Evolutionary conservation across 75 land plant species (phyloP).

Genomic region (Pseudotsuga menziesii): DNA sequence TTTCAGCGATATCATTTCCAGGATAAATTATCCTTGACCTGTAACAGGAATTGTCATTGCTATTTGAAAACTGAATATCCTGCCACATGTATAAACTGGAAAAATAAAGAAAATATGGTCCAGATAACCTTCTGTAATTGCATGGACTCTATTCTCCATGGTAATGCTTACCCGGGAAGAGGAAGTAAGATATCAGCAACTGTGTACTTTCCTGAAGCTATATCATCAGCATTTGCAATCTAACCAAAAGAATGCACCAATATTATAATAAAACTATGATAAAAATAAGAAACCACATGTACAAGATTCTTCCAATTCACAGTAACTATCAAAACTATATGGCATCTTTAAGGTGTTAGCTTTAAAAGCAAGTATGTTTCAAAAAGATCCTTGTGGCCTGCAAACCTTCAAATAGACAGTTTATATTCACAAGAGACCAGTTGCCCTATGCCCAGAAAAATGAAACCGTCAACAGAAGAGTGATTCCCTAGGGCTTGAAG

Average conservation of each 20-base stretch:
- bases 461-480: too few relatives aligned
- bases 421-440: background rate
- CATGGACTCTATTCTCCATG: background rate
- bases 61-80: background rate
- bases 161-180: constrained; percentile 74
- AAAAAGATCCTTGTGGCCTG: background rate
- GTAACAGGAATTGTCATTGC: constrained; percentile 7
- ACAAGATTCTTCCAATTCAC: background rate
- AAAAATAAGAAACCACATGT: background rate
- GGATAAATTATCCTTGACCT: constrained; percentile 75
- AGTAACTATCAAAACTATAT: background rate
- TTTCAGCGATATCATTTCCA: constrained; percentile 56
- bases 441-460: background rate
- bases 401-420: background rate
- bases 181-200: constrained; percentile 82
- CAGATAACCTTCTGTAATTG: constrained; percentile 1
- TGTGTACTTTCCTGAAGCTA: constrained; percentile 39
- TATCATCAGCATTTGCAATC: constrained; percentile 63
- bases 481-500: too few relatives aligned
- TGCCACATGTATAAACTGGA: constrained; percentile 5
- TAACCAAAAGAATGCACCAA: constrained; percentile 12
- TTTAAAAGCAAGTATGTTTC: background rate
- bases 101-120: constrained; percentile 5
- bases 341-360: background rate
- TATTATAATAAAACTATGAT: background rate